Conservation (phyloP, 2,329 filamentous ascomycete species). For the Diaporthe caulivora region DNA sequence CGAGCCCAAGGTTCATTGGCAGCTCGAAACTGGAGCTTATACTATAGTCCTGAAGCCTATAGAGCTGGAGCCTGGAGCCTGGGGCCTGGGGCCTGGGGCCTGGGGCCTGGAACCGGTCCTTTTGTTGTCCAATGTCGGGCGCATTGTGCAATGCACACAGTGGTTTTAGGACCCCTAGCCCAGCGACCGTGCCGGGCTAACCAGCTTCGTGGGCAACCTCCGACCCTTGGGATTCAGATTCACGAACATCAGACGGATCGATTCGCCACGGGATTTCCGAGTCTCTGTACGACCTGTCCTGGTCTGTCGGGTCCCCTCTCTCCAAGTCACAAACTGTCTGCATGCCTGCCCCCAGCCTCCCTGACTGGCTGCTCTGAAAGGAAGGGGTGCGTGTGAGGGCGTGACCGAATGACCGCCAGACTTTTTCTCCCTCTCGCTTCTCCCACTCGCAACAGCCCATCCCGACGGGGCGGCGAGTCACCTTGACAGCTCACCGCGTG, state of each 20-base stretch:
- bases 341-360: background rate
- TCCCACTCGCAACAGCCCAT: background rate
- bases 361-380: background rate
- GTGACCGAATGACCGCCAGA: conserved; percentile 5
- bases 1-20: background rate
- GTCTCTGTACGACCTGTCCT: background rate
- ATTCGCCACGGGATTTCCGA: conserved; percentile 22
- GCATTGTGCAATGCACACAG: conserved; percentile 7
- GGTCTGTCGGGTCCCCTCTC: conserved; percentile 3
- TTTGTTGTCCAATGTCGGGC: background rate
- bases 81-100: background rate
- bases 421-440: background rate
- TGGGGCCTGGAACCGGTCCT: background rate
- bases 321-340: conserved; percentile 5
- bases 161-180: conserved; percentile 10
- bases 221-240: conserved; percentile 32
- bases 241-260: conserved; percentile 29
- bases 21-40: background rate
- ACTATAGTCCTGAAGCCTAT: too few relatives aligned
- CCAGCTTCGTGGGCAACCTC: conserved; percentile 25
- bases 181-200: conserved; percentile 18
- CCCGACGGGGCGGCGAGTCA: background rate
- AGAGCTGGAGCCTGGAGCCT: background rate
- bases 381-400: too few relatives aligned
- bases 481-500: conserved; percentile 11